Percentiles rank a stretch among this genome's conserved stretches.
phyloP scores from a whole-genome alignment of 192 early-diverging fungal species.

The Coemansia reversa region DNA sequence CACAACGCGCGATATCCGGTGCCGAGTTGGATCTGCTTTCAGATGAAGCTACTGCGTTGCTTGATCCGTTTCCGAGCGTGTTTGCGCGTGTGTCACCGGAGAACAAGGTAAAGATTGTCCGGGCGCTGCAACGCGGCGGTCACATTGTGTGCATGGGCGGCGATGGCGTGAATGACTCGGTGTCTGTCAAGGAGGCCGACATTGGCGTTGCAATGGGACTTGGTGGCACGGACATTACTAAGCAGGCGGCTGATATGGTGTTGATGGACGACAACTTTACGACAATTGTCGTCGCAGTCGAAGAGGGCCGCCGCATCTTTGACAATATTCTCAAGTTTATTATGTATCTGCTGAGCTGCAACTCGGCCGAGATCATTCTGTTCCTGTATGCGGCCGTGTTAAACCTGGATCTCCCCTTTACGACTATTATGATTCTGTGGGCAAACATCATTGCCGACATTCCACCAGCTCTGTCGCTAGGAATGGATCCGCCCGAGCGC shows the following conservation, averaged over 20 bases:
- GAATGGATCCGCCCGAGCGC: slow-evolving; percentile 82
- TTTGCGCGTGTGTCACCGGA: slow-evolving; percentile 96
- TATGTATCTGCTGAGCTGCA: slow-evolving; percentile 90
- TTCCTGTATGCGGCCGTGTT: slow-evolving; percentile 74
- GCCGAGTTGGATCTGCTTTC: slow-evolving; percentile 89
- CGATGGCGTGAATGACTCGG: slow-evolving; percentile 96
- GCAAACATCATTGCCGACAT: slow-evolving; percentile 98
- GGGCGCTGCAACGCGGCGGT: slow-evolving; percentile 77
- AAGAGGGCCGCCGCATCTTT: slow-evolving; percentile 92
- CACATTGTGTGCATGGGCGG: slow-evolving; percentile 90
- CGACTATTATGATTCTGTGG: slow-evolving; percentile 93
- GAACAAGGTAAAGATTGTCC: slow-evolving; percentile 95
- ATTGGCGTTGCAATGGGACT: slow-evolving; percentile 98
- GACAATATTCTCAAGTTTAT: slow-evolving; percentile 99
- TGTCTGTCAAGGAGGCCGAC: slow-evolving; percentile 93
- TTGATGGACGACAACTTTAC: slow-evolving; percentile 94
- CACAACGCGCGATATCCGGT: slow-evolving; percentile 79
- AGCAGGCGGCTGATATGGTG: slow-evolving; percentile 97
- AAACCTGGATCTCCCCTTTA: slow-evolving; percentile 83
- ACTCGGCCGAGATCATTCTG: slow-evolving; percentile 92
- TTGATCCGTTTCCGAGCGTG: slow-evolving; percentile 89
- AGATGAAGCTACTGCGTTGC: slow-evolving; percentile 76
- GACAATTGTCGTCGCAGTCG: slow-evolving; percentile 90
- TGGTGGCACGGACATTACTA: slow-evolving; percentile 95
- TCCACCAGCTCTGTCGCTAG: slow-evolving; percentile 92